A percentile compares a stretch with the other conserved stretches of the same genome.
phyloP scores from a whole-genome alignment of 1,139 yeast species.

The Geotrichum carabidarum region DNA sequence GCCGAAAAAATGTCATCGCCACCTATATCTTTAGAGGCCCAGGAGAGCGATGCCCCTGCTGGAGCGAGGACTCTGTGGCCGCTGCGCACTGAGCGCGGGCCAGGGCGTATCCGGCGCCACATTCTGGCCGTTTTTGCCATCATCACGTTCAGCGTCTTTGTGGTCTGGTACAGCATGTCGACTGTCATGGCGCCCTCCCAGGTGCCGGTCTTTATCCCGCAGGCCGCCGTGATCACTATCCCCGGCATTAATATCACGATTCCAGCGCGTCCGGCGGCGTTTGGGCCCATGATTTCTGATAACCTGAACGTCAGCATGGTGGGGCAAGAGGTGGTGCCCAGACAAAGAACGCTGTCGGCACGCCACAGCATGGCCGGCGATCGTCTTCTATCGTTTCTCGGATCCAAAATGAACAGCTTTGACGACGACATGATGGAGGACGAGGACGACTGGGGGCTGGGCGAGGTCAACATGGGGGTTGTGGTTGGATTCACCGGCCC shows the following conservation, averaged over 20 bases:
- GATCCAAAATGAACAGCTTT: background rate
- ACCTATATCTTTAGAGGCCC: background rate
- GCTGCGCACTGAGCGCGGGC: background rate
- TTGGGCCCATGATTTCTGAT: slow-evolving; percentile 34
- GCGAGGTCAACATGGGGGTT: background rate
- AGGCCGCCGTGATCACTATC: slow-evolving; percentile 27
- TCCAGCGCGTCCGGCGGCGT: slow-evolving; percentile 38
- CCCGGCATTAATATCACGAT: slow-evolving; percentile 30
- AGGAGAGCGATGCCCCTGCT: background rate
- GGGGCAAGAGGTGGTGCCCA: background rate
- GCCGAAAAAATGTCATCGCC: background rate
- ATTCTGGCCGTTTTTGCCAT: background rate
- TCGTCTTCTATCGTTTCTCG: background rate
- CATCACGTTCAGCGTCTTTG: slow-evolving; percentile 1
- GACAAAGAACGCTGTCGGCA: background rate
- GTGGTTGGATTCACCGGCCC: slow-evolving; percentile 24
- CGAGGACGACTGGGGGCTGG: slow-evolving; percentile 10
- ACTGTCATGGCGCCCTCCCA: slow-evolving; percentile 3
- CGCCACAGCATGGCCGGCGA: background rate
- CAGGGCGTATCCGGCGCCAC: background rate
- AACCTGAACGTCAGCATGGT: background rate
- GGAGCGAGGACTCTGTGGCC: background rate
- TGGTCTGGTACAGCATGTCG: slow-evolving; percentile 7
- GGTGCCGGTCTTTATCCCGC: slow-evolving; percentile 30
- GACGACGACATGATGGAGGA: background rate